Percentiles rank a stretch among this genome's conserved stretches.
These are phyloP conservation scores for Nepenthes mirabilis DNA, from an alignment of 148 eudicot species.

Conservation along the genomic window DNA sequence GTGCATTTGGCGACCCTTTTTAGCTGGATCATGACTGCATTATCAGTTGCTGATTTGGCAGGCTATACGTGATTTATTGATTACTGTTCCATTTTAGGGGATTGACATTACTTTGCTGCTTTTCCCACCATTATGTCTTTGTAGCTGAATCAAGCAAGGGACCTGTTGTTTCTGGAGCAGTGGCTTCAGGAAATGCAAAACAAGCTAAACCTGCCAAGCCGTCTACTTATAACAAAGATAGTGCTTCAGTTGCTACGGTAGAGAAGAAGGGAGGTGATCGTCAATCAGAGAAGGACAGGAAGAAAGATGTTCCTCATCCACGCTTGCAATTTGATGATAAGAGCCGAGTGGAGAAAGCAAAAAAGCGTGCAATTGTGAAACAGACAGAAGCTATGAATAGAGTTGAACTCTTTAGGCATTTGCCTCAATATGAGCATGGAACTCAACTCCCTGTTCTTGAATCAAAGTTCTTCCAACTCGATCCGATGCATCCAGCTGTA, in stretches of 20 bases:
- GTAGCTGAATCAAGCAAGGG: constrained; percentile 51
- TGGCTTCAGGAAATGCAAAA: constrained; percentile 27
- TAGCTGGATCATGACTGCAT: no score
- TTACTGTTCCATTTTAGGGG: not conserved
- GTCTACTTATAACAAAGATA: constrained; percentile 49
- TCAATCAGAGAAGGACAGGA: constrained; percentile 75
- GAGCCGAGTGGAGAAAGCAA: constrained; percentile 87
- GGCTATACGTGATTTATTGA: not conserved
- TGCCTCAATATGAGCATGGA: constrained; percentile 98
- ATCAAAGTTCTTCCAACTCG: constrained; percentile 75
- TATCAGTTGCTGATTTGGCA: no score
- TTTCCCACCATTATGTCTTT: not conserved
- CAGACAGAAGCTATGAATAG: constrained; percentile 88
- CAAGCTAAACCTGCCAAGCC: constrained; percentile 46
- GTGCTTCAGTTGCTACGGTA: constrained; percentile 46
- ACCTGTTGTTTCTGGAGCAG: constrained; percentile 35
- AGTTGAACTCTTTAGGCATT: constrained; percentile 80
- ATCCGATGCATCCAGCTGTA: constrained; percentile 88
- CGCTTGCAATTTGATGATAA: constrained; percentile 97
- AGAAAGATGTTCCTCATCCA: constrained; percentile 95
- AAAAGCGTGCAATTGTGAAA: constrained; percentile 79
- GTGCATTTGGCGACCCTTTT: no score
- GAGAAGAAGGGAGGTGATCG: constrained; percentile 82
- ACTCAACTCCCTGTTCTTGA: constrained; percentile 77
- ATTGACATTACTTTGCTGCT: not conserved